phyloP scores from a whole-genome alignment of 1,284 basidiomycete genomes.

The Mrakiaceae sp. region DNA sequence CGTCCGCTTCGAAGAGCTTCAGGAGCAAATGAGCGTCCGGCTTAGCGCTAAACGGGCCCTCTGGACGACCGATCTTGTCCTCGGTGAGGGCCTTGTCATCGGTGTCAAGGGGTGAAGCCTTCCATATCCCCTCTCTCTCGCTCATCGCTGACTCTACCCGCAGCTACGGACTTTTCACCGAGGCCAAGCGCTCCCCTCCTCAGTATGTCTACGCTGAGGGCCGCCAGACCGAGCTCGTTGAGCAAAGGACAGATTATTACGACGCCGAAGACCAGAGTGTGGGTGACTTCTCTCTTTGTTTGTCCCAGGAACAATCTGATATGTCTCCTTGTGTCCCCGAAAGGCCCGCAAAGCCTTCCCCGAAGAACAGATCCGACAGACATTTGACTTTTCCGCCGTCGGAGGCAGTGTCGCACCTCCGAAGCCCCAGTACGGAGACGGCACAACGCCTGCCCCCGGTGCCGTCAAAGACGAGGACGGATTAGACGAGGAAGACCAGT shows the following conservation, averaged over 20 bases:
- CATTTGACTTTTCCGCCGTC: neutral
- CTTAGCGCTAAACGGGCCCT: slow-evolving; percentile 79
- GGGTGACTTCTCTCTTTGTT: slow-evolving; percentile 20
- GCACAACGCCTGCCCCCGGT: no score
- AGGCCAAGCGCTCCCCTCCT: slow-evolving; percentile 68
- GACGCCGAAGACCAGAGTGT: slow-evolving; percentile 48
- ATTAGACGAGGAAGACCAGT: no score
- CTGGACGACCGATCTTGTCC: slow-evolving; percentile 69
- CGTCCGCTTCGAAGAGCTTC: slow-evolving; percentile 39
- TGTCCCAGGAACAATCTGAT: no score
- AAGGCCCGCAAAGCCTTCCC: neutral
- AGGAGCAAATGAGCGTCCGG: slow-evolving; percentile 59
- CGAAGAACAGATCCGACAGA: neutral
- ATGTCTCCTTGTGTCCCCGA: no score
- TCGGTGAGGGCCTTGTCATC: slow-evolving; percentile 71
- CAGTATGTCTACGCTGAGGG: slow-evolving; percentile 71
- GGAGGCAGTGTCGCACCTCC: neutral
- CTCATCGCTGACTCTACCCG: neutral
- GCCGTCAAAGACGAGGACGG: neutral
- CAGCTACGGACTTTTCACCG: slow-evolving; percentile 74
- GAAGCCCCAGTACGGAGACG: neutral
- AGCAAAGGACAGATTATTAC: slow-evolving; percentile 56
- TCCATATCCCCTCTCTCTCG: slow-evolving; percentile 3
- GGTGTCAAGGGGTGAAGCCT: slow-evolving; percentile 71
- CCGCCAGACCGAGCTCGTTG: slow-evolving; percentile 60